Conservation (phyloP, 2,329 filamentous ascomycete species). For the Alternaria alternata region DNA sequence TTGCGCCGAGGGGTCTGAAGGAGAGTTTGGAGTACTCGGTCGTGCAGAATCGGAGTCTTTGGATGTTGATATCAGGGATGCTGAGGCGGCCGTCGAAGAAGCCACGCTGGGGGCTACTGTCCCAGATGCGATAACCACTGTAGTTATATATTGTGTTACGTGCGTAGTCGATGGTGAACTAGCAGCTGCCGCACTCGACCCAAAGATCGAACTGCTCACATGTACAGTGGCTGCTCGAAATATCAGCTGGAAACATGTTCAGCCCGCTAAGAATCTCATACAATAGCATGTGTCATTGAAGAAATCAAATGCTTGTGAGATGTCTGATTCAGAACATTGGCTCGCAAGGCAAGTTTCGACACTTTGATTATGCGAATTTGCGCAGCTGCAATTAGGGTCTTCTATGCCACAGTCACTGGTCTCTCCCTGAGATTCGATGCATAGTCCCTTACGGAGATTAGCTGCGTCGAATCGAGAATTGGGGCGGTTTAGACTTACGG, state of each 20-base stretch:
- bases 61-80: background rate
- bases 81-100: background rate
- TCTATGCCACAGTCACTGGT: background rate
- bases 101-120: background rate
- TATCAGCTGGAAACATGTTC: background rate
- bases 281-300: background rate
- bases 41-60: background rate
- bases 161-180: background rate
- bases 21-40: background rate
- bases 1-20: background rate
- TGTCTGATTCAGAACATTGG: background rate
- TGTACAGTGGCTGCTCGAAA: background rate
- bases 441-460: background rate
- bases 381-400: background rate
- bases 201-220: background rate
- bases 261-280: background rate
- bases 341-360: background rate
- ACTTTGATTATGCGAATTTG: background rate
- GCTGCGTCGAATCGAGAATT: background rate
- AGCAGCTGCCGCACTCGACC: background rate
- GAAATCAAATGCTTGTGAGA: rapidly evolving
- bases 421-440: rapidly evolving
- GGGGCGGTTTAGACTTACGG: background rate
- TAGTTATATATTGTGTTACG: background rate
- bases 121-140: background rate